Evolutionary conservation across 768 basidiomycete species (phyloP).

Genomic region (Lactifluus volemus): DNA sequence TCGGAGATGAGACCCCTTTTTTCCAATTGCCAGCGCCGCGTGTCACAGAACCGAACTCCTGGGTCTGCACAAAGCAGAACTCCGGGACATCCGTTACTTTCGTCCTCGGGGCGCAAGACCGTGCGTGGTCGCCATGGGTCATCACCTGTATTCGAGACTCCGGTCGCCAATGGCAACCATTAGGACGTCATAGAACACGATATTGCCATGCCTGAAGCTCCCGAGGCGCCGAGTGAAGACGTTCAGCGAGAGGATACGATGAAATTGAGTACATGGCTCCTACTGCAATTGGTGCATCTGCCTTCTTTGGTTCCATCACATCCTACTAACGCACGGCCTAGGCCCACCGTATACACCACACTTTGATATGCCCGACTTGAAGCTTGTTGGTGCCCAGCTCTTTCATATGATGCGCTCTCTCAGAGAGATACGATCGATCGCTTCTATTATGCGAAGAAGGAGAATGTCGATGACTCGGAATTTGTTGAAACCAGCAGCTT

Average conservation of each 20-base stretch:
- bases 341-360: background rate
- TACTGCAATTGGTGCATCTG: background rate
- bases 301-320: background rate
- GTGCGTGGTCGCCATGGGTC: constrained; percentile 46
- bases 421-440: background rate
- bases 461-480: background rate
- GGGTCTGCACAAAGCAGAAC: constrained; percentile 24
- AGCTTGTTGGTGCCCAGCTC: background rate
- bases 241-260: constrained; percentile 24
- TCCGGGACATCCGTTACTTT: constrained; percentile 39
- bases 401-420: background rate
- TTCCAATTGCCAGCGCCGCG: constrained; percentile 48
- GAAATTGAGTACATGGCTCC: background rate
- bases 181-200: constrained; percentile 69
- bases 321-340: background rate
- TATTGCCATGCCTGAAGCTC: constrained; percentile 25
- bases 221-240: constrained; percentile 21
- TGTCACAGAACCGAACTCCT: constrained; percentile 19
- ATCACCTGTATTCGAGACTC: constrained; percentile 53
- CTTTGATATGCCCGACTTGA: background rate
- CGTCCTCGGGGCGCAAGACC: constrained; percentile 51
- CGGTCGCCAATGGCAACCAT: constrained; percentile 52
- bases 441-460: background rate
- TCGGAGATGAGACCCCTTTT: constrained; percentile 74
- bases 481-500: background rate